Evolutionary conservation across 495 filamentous ascomycete species (phyloP).

Genomic region (Hypoxylon trugodes): DNA sequence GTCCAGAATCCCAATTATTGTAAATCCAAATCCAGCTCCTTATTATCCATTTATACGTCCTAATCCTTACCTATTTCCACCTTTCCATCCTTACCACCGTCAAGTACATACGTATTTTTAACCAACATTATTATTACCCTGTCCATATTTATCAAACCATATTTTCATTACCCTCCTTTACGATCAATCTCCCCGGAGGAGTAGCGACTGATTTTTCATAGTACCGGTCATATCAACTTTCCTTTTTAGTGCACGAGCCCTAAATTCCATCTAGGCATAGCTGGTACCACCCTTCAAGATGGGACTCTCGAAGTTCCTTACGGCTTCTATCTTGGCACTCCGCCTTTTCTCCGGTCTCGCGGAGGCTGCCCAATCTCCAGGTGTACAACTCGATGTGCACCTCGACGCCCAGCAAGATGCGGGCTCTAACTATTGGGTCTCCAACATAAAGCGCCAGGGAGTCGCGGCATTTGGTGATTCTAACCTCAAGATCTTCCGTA

Average conservation of each 20-base stretch:
- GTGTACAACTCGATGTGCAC: conserved; percentile 26
- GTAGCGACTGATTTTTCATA: conserved; percentile 19
- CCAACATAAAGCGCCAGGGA: conserved; percentile 75
- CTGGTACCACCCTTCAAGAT: conserved; percentile 55
- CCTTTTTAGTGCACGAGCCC: conserved; percentile 16
- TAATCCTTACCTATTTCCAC: neutral
- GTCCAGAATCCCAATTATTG: too few species aligned
- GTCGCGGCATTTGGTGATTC: conserved; percentile 65
- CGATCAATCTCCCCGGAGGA: conserved; percentile 22
- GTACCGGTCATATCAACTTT: conserved; percentile 14
- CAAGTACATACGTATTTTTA: conserved; percentile 27
- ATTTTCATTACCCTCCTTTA: neutral
- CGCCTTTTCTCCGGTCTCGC: conserved; percentile 46
- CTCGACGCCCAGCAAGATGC: conserved; percentile 36
- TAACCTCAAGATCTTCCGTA: conserved; percentile 80
- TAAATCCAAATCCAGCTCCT: neutral
- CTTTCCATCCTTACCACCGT: neutral
- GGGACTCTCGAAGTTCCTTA: conserved; percentile 51
- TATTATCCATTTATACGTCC: neutral
- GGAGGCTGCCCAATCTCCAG: conserved; percentile 43
- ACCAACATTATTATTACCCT: neutral
- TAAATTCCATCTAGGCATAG: conserved; percentile 42
- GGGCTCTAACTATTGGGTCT: conserved; percentile 73
- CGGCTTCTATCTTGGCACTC: conserved; percentile 47
- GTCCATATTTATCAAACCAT: neutral